Evolutionary conservation across 1,139 yeast species (phyloP), one percentile per base, ranked within the genome.

Genomic region (Candida pseudoviswanathii): DNA sequence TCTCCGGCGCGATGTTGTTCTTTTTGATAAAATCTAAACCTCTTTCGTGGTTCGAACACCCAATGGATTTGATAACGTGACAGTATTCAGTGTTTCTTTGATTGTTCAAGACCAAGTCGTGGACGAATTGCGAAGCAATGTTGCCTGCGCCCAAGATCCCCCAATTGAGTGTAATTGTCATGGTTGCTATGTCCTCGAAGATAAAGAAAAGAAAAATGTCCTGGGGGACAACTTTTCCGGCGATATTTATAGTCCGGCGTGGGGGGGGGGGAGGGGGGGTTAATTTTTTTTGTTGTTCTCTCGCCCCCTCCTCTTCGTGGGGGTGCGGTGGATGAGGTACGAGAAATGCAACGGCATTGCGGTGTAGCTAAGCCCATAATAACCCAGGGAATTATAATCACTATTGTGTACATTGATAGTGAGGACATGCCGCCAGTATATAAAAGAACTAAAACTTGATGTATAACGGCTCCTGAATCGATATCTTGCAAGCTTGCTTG

Each of bases 141-240:
- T 70, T 69, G n/a, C 79, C 79, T 16, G 78, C 77, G n/a, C 79
- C 79, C 42, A 73, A 63, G 37, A 74, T 73, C 30, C 77, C 78
- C 78, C 79, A 74, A 49, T 64, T 61, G 43, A 67, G 51, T 37
- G 58, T 54, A 29, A 54, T 51, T 47, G 60, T 31, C 66, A 62
- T 61, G 30, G 25, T 44, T 21, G 6, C 5, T 29, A 3, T 7
- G 8, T 16, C 4, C 11, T 30, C 38, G 38, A 24, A 31, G 36
- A 29, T 31, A 6, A 43, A 38, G 16, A 6, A 39, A 25, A 16
- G 11, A 5, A 38, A 44, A 26, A 16, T 16, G 16, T 16, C 16
- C 16, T 16, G 16, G 16, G 16, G 16, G 16, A 16, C 16, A 16
- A 16, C 16, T 16, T 16, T 16, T 16, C 16, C 16, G 16, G 16